Base-by-base conservation (phyloP, 129 eudicot genomes). In the Ambrosia artemisiifolia region DNA sequence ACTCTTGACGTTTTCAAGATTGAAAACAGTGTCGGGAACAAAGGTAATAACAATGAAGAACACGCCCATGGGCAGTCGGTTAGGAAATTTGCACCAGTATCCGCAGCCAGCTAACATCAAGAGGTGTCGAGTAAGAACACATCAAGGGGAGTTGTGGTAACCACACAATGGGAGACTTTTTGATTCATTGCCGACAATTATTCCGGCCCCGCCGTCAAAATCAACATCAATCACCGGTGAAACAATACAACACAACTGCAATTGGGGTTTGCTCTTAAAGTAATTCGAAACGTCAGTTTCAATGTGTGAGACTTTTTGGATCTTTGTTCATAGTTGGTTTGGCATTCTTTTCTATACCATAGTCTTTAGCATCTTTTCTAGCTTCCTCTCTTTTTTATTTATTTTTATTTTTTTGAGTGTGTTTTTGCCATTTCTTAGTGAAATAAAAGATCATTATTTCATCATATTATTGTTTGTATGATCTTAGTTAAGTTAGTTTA, bases 161-260 rank as follows among this genome's bases (percentile, higher is more conserved):
- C 96, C 33, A 90, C 96, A 11, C 83, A 90, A 48, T 90, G 96
- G 96, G 96, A 90, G 75, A 90, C 91, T 7, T 90, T n/a, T 90
- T 63, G 96, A 90, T 75, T 73, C 87, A 3, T 56, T 77, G 14
- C 88, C 92, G 4, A 80, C 77, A 19, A 71, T 78, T 28, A 30
- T 72, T 36, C 67, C 70, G 13, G 82, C 86, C 47, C 56, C 74
- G 18, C 75, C 92, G 12, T 36, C 92, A 68, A 35, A 6, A n/a
- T 38, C 92, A 72, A 65, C 86, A 20, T 17, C 79, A 13, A 19
- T 40, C 59, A 47, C 12, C 44, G 16, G 18, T 6, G 43, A 49
- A 28, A 49, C 72, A 48, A 48, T 50, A 50, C 73, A 49, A 5
- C 73, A 59, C 9, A 53, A 50, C n/a, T 69, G 83, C 78, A 78